These are phyloP conservation scores for Diddensiella caesifluorescens DNA, from an alignment of 805 yeast species.

Conservation along the genomic window DNA sequence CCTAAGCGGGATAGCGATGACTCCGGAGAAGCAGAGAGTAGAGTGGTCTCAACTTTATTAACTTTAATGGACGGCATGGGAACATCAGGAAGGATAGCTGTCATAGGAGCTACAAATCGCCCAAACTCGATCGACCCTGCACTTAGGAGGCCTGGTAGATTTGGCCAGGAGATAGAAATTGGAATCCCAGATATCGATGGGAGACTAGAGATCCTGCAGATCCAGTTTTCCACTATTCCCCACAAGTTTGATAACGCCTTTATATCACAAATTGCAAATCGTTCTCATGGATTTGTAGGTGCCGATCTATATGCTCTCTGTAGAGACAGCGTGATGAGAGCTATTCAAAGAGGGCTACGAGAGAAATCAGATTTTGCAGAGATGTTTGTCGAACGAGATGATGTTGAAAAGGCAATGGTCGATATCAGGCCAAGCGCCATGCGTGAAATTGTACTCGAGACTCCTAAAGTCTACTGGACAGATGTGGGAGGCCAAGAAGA, in stretches of 20 bases:
- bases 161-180: conserved; percentile 84
- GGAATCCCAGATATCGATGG: conserved; percentile 88
- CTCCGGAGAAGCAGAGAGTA: conserved; percentile 80
- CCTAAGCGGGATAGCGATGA: conserved; percentile 83
- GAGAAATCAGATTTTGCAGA: conserved; percentile 22
- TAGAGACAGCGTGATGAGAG: conserved; percentile 81
- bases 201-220: conserved; percentile 62
- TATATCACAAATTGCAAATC: conserved; percentile 57
- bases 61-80: conserved; percentile 99
- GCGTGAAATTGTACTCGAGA: conserved; percentile 90
- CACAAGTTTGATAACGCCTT: conserved; percentile 50
- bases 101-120: conserved; percentile 92
- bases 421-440: conserved; percentile 94
- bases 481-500: conserved; percentile 95
- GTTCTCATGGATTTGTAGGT: conserved; percentile 96
- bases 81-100: conserved; percentile 92
- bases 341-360: conserved; percentile 60
- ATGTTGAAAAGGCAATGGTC: conserved; percentile 64
- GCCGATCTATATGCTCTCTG: conserved; percentile 87
- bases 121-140: conserved; percentile 85
- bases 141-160: conserved; percentile 78
- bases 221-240: conserved; percentile 58
- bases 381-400: conserved; percentile 47
- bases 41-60: conserved; percentile 84
- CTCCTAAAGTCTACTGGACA: conserved; percentile 89